phyloP scores from a whole-genome alignment of 208 protist genomes.

The Kentomonas sorsogonicus region DNA sequence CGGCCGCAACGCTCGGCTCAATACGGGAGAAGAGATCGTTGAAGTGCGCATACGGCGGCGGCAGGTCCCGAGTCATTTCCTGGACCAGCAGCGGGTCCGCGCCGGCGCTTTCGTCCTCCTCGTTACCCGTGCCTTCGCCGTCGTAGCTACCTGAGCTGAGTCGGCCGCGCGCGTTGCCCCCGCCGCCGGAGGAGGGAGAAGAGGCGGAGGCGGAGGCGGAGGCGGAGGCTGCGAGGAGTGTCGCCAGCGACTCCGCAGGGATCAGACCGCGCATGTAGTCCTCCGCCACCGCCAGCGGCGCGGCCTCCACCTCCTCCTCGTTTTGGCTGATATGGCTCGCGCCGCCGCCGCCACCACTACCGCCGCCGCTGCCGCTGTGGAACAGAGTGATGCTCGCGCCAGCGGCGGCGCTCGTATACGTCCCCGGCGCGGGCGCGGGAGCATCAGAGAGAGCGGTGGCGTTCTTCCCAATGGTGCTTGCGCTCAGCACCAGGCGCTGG shows the following conservation, averaged over 20 bases:
- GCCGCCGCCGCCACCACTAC: conserved; percentile 9
- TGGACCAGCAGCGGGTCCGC: too few relatives aligned
- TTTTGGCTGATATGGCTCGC: conserved; percentile 1
- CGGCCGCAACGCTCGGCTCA: conserved; percentile 35
- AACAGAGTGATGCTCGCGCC: too few relatives aligned
- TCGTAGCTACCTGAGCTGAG: background rate
- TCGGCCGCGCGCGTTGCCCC: background rate
- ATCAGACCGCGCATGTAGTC: background rate
- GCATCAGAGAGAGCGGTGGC: too few relatives aligned
- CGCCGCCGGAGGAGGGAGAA: background rate
- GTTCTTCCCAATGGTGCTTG: conserved; percentile 39
- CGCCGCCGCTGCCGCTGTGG: background rate
- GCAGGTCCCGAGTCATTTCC: too few relatives aligned
- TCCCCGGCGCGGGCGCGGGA: too few relatives aligned
- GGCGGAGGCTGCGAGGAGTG: background rate
- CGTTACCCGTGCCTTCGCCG: too few relatives aligned
- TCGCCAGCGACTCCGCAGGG: background rate
- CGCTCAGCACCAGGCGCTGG: conserved; percentile 51
- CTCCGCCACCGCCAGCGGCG: background rate
- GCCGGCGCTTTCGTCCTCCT: too few relatives aligned
- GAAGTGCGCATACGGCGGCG: conserved; percentile 49
- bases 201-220: background rate
- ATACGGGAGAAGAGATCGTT: conserved; percentile 30
- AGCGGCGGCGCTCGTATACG: too few relatives aligned
- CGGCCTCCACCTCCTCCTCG: conserved; percentile 1